These are phyloP conservation scores for Dichomitus squalens DNA, from an alignment of 1,284 basidiomycete species.

Conservation along the genomic window DNA sequence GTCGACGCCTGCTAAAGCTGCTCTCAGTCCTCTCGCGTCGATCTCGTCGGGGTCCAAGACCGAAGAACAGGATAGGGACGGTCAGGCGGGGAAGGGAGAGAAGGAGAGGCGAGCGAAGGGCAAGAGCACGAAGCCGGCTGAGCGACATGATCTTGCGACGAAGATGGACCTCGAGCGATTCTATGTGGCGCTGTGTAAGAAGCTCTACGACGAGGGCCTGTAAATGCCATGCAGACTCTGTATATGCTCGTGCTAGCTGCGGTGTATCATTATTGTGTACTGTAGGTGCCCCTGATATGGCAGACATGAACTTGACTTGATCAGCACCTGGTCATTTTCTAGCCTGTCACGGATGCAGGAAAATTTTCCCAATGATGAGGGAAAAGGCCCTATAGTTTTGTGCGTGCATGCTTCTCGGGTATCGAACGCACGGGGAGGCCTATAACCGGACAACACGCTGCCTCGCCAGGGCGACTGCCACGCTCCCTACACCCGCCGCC, in stretches of 20 bases:
- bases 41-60: constrained; percentile 9
- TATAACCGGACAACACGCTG: not conserved
- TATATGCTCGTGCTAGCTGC: not conserved
- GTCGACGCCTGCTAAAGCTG: constrained; percentile 51
- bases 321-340: not conserved
- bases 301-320: not conserved
- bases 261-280: constrained; percentile 2
- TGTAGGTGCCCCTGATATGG: not conserved
- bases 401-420: no score
- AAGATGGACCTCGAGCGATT: constrained; percentile 75
- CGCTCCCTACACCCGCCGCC: constrained; percentile 22
- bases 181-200: constrained; percentile 74
- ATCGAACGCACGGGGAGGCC: no score
- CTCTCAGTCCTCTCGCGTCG: constrained; percentile 12
- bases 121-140: constrained; percentile 23
- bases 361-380: no score
- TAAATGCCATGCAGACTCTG: constrained; percentile 32
- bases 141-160: constrained; percentile 51
- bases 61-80: constrained; percentile 22
- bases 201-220: constrained; percentile 80
- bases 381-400: no score
- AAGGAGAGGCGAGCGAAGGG: constrained; percentile 13
- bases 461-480: constrained; percentile 21
- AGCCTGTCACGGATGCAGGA: no score
- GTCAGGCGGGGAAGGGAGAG: not conserved